phyloP scores from a whole-genome alignment of 108 stramenopile species.

The Cyclotella kingstonii region DNA sequence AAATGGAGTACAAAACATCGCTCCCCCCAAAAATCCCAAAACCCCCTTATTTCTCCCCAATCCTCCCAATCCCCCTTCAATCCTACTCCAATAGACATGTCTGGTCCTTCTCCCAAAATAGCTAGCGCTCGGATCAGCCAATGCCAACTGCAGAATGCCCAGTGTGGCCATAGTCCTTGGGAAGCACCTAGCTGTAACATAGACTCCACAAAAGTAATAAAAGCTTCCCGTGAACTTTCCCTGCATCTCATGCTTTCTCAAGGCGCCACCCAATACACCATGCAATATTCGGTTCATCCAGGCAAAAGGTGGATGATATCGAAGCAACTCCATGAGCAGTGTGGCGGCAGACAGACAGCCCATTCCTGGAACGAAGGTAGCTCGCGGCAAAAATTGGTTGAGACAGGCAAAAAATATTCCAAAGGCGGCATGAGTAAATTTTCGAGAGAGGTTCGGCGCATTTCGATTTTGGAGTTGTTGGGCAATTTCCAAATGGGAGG shows the following conservation, averaged over 20 bases:
- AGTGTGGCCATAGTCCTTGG: slow-evolving; percentile 64
- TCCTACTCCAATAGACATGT: slow-evolving; percentile 81
- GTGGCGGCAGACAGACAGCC: slow-evolving; percentile 37
- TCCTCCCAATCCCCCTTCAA: slow-evolving; percentile 75
- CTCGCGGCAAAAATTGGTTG: slow-evolving; percentile 70
- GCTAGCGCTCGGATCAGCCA: slow-evolving; percentile 78
- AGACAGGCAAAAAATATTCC: slow-evolving; percentile 76
- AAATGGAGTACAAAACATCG: slow-evolving; percentile 69
- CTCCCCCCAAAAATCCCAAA: slow-evolving; percentile 81
- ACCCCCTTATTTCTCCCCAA: slow-evolving; percentile 86
- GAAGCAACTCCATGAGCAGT: slow-evolving; percentile 62
- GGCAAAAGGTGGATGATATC: slow-evolving; percentile 72
- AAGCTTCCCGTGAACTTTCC: slow-evolving; percentile 84
- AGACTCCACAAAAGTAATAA: slow-evolving; percentile 83
- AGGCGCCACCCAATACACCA: slow-evolving; percentile 52
- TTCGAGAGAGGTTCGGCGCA: slow-evolving; percentile 65
- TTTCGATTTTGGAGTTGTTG: slow-evolving; percentile 66
- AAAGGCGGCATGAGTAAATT: slow-evolving; percentile 68
- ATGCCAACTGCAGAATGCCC: slow-evolving; percentile 76
- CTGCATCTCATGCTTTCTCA: slow-evolving; percentile 87
- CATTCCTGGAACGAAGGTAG: slow-evolving; percentile 63
- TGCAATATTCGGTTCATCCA: slow-evolving; percentile 79
- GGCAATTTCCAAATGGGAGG: slow-evolving; percentile 25
- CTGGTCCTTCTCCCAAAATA: slow-evolving; percentile 76
- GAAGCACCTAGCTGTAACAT: slow-evolving; percentile 56